A percentile compares a stretch with the other conserved stretches of the same genome.
phyloP scores from a whole-genome alignment of 495 filamentous ascomycete genomes.

The Aspergillus heteromorphus region DNA sequence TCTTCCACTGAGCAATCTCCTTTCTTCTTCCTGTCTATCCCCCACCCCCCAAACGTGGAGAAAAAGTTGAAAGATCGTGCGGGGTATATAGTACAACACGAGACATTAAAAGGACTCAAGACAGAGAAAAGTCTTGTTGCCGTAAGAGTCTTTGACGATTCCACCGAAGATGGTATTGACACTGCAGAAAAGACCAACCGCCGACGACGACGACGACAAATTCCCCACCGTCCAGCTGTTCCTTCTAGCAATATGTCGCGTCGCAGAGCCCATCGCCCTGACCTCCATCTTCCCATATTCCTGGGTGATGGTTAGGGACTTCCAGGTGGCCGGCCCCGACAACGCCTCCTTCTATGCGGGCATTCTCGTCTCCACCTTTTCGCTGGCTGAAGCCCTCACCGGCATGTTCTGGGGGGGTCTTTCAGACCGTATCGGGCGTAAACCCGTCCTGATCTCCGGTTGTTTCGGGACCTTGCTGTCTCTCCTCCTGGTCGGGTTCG shows the following conservation, averaged over 20 bases:
- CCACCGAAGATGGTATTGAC: slow-evolving; percentile 50
- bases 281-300: slow-evolving; percentile 87
- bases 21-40: too few species aligned
- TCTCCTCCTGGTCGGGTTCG: slow-evolving; percentile 76
- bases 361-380: slow-evolving; percentile 78
- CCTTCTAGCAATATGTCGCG: slow-evolving; percentile 69
- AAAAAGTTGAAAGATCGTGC: too few species aligned
- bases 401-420: slow-evolving; percentile 82
- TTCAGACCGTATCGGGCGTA: slow-evolving; percentile 77
- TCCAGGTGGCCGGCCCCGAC: slow-evolving; percentile 58
- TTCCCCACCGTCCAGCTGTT: slow-evolving; percentile 73
- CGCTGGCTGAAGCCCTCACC: slow-evolving; percentile 72
- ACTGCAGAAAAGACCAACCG: slow-evolving; percentile 38
- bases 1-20: too few species aligned
- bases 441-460: slow-evolving; percentile 74
- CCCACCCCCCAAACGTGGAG: too few species aligned
- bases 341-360: slow-evolving; percentile 82
- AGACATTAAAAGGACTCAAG: too few species aligned
- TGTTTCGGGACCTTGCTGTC: slow-evolving; percentile 75
- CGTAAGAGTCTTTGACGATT: slow-evolving; percentile 46
- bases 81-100: too few species aligned
- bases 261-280: slow-evolving; percentile 84
- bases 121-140: too few species aligned
- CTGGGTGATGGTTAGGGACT: slow-evolving; percentile 73
- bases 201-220: slow-evolving; percentile 32